A percentile compares a stretch with the other conserved stretches of the same genome.
phyloP scores from a whole-genome alignment of 1,139 yeast species.

The Kodamaea sp. region DNA sequence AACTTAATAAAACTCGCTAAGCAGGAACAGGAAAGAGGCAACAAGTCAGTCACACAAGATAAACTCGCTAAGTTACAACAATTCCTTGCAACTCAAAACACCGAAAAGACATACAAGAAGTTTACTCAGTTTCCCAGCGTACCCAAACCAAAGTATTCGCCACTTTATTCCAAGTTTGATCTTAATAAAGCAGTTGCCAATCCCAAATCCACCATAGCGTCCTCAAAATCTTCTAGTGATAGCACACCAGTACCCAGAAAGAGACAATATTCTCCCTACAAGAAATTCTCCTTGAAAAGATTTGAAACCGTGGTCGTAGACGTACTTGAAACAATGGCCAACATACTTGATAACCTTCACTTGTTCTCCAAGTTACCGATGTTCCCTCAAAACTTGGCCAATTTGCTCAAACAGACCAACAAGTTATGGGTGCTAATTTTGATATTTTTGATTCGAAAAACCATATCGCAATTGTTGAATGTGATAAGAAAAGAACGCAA shows the following conservation, averaged over 20 bases:
- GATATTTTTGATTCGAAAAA: conserved; percentile 44
- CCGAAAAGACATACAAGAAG: conserved; percentile 3
- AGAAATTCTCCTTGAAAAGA: conserved; percentile 25
- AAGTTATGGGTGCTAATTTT: conserved; percentile 48
- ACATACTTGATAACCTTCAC: conserved; percentile 46
- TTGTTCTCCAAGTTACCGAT: conserved; percentile 43
- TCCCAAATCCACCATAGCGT: conserved; percentile 2
- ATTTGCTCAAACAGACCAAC: conserved; percentile 44
- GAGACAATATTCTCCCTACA: conserved; percentile 13
- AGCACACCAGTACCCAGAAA: conserved; percentile 3
- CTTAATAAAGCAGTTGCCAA: conserved; percentile 11
- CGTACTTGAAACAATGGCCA: conserved; percentile 40
- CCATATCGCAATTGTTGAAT: conserved; percentile 45
- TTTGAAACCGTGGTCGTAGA: conserved; percentile 33
- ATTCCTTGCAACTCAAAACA: conserved; percentile 10
- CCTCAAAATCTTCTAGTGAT: not conserved
- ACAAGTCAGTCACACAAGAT: conserved; percentile 22
- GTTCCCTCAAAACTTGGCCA: conserved; percentile 38
- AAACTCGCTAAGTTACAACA: conserved; percentile 20
- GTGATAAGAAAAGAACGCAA: conserved; percentile 41
- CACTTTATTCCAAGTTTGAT: conserved; percentile 18
- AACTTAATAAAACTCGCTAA: conserved; percentile 22
- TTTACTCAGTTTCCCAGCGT: conserved; percentile 12
- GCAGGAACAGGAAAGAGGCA: conserved; percentile 24
- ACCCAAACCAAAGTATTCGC: conserved; percentile 21